These are phyloP conservation scores for Pisolithus albus DNA, from an alignment of 768 basidiomycete genomes.

Conservation along the genomic window DNA sequence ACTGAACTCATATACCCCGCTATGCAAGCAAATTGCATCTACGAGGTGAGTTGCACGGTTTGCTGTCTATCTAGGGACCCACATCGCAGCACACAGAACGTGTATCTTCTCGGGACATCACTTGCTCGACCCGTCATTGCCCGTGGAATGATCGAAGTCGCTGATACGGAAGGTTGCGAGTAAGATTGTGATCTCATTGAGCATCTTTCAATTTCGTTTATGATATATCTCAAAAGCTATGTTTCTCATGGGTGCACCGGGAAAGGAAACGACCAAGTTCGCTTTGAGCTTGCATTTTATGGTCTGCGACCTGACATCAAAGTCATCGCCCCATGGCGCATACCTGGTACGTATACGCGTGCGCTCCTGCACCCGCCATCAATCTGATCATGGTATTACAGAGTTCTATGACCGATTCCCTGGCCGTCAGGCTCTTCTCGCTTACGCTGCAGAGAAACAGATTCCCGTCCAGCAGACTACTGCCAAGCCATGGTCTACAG, in stretches of 20 bases:
- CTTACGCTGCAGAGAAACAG: conserved; percentile 77
- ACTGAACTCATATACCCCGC: conserved; percentile 97
- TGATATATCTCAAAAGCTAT: conserved; percentile 44
- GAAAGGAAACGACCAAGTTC: conserved; percentile 99
- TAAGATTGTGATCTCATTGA: conserved; percentile 34
- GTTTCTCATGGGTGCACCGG: conserved; percentile 99
- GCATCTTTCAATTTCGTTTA: background rate
- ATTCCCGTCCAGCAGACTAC: conserved; percentile 95
- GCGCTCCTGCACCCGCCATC: background rate
- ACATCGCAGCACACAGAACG: conserved; percentile 47
- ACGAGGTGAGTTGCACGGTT: conserved; percentile 57
- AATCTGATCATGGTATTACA: conserved; percentile 19
- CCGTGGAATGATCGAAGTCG: conserved; percentile 95
- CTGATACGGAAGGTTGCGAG: conserved; percentile 92
- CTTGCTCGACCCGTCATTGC: conserved; percentile 98
- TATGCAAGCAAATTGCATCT: conserved; percentile 97
- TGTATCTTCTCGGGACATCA: conserved; percentile 96
- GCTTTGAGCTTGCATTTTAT: conserved; percentile 98
- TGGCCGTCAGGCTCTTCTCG: conserved; percentile 88
- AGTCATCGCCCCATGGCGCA: conserved; percentile 96
- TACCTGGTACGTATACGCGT: conserved; percentile 57
- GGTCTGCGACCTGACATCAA: conserved; percentile 98
- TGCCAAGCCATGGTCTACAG: conserved; percentile 98
- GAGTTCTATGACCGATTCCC: conserved; percentile 98
- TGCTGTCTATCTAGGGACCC: background rate